Conservation (phyloP, 2,329 filamentous ascomycete genomes). For the Claviceps paspali region DNA sequence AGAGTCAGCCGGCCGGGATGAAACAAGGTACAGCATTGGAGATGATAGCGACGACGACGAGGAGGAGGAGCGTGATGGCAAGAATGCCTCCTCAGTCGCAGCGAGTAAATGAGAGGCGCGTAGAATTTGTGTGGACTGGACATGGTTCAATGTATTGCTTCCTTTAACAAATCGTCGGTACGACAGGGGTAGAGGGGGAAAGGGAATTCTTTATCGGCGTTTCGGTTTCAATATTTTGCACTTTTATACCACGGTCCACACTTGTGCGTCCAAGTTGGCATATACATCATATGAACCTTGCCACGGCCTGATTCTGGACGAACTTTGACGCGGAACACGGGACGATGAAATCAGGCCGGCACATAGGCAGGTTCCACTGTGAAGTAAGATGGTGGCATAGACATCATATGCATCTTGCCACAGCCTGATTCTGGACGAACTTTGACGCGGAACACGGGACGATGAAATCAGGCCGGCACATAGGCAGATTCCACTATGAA, state of each 20-base stretch:
- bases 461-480: too few relatives aligned
- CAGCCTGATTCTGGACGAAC: not conserved
- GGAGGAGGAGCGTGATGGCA: slow-evolving; percentile 9
- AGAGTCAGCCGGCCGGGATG: slow-evolving; percentile 25
- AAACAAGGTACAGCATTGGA: slow-evolving; percentile 40
- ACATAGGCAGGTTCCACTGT: too few relatives aligned
- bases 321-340: not conserved
- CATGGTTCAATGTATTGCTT: too few relatives aligned
- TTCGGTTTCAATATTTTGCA: not conserved
- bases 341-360: too few relatives aligned
- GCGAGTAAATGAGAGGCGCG: not conserved
- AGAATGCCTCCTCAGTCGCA: not conserved
- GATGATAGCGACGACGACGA: slow-evolving; percentile 38
- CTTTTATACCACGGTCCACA: not conserved
- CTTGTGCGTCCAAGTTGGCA: not conserved
- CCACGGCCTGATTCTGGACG: not conserved
- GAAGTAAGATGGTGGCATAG: too few relatives aligned
- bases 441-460: not conserved
- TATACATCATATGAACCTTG: not conserved
- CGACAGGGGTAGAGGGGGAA: not conserved
- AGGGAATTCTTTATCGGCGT: not conserved
- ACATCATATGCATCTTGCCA: not conserved
- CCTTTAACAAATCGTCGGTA: not conserved
- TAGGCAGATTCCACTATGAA: too few relatives aligned
- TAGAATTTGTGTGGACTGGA: too few relatives aligned